phyloP scores from a whole-genome alignment of 139 green algal genomes.

The Dunaliella sp. region DNA sequence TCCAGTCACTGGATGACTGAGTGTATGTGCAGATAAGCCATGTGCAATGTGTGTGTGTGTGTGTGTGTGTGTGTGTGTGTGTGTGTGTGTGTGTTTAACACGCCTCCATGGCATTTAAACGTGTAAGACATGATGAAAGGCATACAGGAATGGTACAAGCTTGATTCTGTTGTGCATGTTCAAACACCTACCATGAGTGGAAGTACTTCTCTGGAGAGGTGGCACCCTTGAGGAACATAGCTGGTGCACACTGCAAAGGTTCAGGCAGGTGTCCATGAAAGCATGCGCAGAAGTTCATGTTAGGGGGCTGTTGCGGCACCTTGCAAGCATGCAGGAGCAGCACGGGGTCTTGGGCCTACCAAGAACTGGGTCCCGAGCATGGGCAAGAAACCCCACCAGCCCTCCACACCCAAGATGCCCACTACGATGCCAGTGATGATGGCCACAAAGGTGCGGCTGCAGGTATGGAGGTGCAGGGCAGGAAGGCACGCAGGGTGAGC shows the following conservation, averaged over 20 bases:
- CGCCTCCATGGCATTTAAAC: too few relatives aligned
- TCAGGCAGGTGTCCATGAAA: too few relatives aligned
- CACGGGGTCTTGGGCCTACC: too few relatives aligned
- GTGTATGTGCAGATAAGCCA: too few relatives aligned
- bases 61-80: too few relatives aligned
- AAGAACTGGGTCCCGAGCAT: conserved; percentile 44
- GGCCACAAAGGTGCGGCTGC: conserved; percentile 50
- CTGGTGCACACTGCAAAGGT: conserved; percentile 40
- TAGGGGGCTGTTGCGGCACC: too few relatives aligned
- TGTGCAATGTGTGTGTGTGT: too few relatives aligned
- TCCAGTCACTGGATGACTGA: too few relatives aligned
- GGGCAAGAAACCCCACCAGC: conserved; percentile 44
- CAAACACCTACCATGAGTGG: conserved; percentile 31
- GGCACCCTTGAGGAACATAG: conserved; percentile 45
- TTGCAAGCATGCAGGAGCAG: too few relatives aligned
- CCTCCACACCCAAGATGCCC: conserved; percentile 47
- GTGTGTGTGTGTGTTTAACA: too few relatives aligned
- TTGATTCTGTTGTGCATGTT: neutral
- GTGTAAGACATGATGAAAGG: too few relatives aligned
- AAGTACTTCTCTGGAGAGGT: conserved; percentile 38
- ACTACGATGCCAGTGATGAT: conserved; percentile 44
- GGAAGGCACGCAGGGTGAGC: neutral
- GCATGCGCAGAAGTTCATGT: neutral
- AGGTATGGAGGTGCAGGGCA: neutral
- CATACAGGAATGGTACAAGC: neutral